phyloP scores from a whole-genome alignment of 495 filamentous ascomycete genomes.

The Aspergillus avenaceus region DNA sequence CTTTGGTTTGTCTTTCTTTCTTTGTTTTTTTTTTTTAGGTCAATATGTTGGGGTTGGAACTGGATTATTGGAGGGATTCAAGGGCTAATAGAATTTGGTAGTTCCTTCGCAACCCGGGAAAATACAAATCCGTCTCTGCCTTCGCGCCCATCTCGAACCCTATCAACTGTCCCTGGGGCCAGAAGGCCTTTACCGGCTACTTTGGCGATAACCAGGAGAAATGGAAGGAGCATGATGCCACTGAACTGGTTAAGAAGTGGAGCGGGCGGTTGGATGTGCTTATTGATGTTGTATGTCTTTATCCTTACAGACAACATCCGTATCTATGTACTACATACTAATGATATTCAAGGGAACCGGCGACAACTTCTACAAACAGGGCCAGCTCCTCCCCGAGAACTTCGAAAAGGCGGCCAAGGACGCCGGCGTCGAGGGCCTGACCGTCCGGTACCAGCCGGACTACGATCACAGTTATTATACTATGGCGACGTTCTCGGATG shows the following conservation, averaged over 20 bases:
- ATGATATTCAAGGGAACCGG: constrained; percentile 61
- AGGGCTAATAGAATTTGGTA: constrained; percentile 16
- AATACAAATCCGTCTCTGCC: constrained; percentile 81
- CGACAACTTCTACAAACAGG: constrained; percentile 93
- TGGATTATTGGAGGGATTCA: background rate
- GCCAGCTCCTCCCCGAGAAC: constrained; percentile 91
- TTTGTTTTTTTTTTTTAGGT: constrained; percentile 2
- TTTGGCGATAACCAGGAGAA: constrained; percentile 68
- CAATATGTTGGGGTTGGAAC: background rate
- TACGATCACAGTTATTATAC: constrained; percentile 98
- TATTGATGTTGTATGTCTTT: constrained; percentile 68
- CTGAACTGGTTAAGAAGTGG: constrained; percentile 77
- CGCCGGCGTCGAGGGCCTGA: constrained; percentile 59
- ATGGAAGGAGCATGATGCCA: constrained; percentile 91
- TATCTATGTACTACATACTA: no score
- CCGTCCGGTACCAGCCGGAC: constrained; percentile 78
- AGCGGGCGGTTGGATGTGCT: constrained; percentile 66
- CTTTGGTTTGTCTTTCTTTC: constrained; percentile 49
- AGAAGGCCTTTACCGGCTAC: constrained; percentile 93
- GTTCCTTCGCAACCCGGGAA: constrained; percentile 85
- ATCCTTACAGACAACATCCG: no score
- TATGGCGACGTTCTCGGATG: constrained; percentile 81
- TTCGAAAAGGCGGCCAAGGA: constrained; percentile 75
- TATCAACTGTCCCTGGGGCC: constrained; percentile 79
- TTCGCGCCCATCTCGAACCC: constrained; percentile 94